Conservation (phyloP, 305 asterid species). For the Nicotiana rustica region DNA sequence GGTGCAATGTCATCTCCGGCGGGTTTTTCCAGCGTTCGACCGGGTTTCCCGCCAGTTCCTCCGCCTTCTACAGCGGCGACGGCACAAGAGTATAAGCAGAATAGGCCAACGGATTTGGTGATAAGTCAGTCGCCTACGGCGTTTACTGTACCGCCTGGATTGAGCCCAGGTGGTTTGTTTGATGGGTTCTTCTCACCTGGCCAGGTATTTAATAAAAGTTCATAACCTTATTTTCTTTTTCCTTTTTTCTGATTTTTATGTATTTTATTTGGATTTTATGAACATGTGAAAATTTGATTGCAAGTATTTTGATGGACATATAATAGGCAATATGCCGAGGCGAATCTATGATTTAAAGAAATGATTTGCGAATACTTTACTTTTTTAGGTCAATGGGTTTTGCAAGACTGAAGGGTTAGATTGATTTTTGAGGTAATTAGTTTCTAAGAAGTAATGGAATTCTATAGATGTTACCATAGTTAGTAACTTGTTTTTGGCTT, state of each 20-base stretch:
- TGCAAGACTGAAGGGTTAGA: background rate
- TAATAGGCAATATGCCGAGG: background rate
- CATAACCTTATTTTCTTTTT: background rate
- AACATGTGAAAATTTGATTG: too few relatives aligned
- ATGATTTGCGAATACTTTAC: background rate
- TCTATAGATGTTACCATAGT: background rate
- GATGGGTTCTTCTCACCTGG: constrained; percentile 59
- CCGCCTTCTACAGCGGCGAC: constrained; percentile 26
- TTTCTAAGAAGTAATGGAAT: background rate
- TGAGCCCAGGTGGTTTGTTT: constrained; percentile 71
- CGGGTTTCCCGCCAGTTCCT: constrained; percentile 32
- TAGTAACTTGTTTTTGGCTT: constrained; percentile 13
- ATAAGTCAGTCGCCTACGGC: constrained; percentile 48
- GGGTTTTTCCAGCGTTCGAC: constrained; percentile 39
- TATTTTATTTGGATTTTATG: too few relatives aligned
- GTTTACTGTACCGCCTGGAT: constrained; percentile 70
- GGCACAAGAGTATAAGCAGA: constrained; percentile 41
- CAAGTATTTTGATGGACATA: too few relatives aligned
- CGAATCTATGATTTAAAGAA: background rate
- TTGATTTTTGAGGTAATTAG: constrained; percentile 13
- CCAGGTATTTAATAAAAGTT: constrained; percentile 56
- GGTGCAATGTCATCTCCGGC: constrained; percentile 64
- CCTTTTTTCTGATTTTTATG: background rate
- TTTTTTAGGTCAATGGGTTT: background rate
- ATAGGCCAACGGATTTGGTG: constrained; percentile 52